Evolutionary conservation across 1,139 yeast genomes (phyloP), one percentile per base, ranked within the genome.

Genomic region (Suhomyces bribrorum): DNA sequence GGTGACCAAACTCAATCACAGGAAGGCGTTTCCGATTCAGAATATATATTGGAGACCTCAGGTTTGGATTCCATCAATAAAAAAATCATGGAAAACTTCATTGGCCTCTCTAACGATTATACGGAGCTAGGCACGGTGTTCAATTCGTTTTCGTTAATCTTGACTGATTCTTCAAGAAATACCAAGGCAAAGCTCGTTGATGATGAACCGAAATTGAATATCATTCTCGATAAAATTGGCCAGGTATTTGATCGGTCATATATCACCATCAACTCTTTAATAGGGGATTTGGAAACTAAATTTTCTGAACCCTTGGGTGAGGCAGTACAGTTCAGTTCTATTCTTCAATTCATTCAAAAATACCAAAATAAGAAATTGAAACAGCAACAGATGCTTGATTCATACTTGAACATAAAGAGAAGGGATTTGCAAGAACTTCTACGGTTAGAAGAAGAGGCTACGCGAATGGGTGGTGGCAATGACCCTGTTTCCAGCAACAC

Each of bases 261-360:
- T 41, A 69, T 83, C 29, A 74, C 86, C 11, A 73, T 88, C 27
- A 86, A 83, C 46, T 71, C 80, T 5, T 68, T 90, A 15, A 81
- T 84, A n/a, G 76, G 80, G 28, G 78, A 80, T 32, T 66, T 90
- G 32, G 82, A 86, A 45, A 77, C 87, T 7, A 79, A 81, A 38
- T 83, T 89, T 49, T 77, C 87, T 28, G 97, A 90, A 55, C 95
- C 95, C 4, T 66, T 90, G 24, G 82, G 86, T 5, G 97, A 90
- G 55, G 78, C 86, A 13, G 89, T 85, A 11, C 88, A 86, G 52
- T 81, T 84, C 61, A 80, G 94, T 0, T 71, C 74, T 5, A 82
- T 84, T 0, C 78, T 85, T 2, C 75, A 85, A 34, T 76, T 79
- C 31, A 78, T 90, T 12, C 71, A 84, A 34, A 83, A 81, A 52